These are phyloP conservation scores for Glycine soja DNA, from an alignment of 306 rosid genomes.

Conservation along the genomic window DNA sequence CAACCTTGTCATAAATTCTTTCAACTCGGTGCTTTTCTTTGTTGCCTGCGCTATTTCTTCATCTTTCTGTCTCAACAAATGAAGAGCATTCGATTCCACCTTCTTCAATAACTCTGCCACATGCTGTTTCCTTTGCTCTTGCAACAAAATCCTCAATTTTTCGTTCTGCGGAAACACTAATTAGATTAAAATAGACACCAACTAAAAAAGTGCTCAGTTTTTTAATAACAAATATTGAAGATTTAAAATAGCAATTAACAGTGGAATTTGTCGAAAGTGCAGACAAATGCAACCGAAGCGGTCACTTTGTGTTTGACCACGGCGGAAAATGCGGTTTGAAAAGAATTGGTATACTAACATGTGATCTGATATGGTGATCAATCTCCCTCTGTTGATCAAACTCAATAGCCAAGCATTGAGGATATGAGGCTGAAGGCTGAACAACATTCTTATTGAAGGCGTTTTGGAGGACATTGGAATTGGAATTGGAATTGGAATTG, in stretches of 20 bases:
- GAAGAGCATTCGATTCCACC: slow-evolving; percentile 43
- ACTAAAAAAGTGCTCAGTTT: background rate
- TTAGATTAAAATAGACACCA: background rate
- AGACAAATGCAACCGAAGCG: too few relatives aligned
- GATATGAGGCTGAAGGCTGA: background rate
- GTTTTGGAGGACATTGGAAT: background rate
- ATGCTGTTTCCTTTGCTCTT: slow-evolving; percentile 65
- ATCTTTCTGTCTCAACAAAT: slow-evolving; percentile 56
- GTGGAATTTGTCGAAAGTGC: too few relatives aligned
- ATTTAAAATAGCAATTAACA: too few relatives aligned
- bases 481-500: slow-evolving; percentile 3
- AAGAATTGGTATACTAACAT: slow-evolving; percentile 53
- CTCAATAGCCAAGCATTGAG: slow-evolving; percentile 39
- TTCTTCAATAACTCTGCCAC: slow-evolving; percentile 43
- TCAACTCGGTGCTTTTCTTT: slow-evolving; percentile 58
- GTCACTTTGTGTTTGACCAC: too few relatives aligned
- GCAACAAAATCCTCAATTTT: slow-evolving; percentile 58
- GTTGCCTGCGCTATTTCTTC: slow-evolving; percentile 56
- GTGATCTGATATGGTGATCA: slow-evolving; percentile 58
- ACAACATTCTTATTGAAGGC: background rate
- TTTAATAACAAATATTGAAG: too few relatives aligned
- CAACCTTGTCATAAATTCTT: slow-evolving; percentile 52
- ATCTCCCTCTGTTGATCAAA: slow-evolving; percentile 56
- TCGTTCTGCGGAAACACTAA: slow-evolving; percentile 57
- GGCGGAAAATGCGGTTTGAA: too few relatives aligned